phyloP scores from a whole-genome alignment of 2,329 filamentous ascomycete genomes.

The Chrysoporthe austroafricana region DNA sequence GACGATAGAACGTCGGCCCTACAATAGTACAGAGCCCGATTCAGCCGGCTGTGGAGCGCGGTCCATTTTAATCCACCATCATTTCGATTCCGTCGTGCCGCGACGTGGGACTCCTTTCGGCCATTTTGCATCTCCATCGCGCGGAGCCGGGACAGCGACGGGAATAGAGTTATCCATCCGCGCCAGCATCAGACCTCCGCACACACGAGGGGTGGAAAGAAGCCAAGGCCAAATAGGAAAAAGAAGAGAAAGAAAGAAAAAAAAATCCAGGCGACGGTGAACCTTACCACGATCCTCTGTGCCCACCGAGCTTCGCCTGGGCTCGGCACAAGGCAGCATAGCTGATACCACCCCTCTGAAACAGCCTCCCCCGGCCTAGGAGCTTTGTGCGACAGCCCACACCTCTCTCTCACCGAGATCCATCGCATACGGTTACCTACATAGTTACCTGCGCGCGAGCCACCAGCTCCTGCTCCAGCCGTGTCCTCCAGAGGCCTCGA shows the following conservation, averaged over 20 bases:
- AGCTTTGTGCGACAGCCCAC: constrained; percentile 30
- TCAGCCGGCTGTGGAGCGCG: constrained; percentile 2
- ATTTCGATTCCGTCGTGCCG: constrained; percentile 3
- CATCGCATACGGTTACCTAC: neutral
- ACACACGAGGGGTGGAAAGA: neutral
- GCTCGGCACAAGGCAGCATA: constrained; percentile 35
- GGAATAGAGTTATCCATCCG: neutral
- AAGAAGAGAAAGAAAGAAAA: neutral
- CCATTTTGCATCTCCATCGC: constrained; percentile 4
- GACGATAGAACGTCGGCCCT: neutral
- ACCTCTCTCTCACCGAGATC: constrained; percentile 17
- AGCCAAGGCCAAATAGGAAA: neutral
- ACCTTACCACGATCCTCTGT: constrained; percentile 20
- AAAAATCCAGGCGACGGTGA: constrained; percentile 2
- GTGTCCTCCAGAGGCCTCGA: neutral
- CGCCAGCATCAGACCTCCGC: neutral
- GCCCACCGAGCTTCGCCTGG: constrained; percentile 30
- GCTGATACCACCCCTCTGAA: constrained; percentile 42
- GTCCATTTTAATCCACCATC: neutral
- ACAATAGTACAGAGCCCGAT: neutral
- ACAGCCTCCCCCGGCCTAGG: constrained; percentile 35
- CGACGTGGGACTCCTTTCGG: neutral
- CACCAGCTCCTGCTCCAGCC: neutral
- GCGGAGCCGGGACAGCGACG: constrained; percentile 1
- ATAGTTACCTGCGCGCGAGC: neutral